These are phyloP conservation scores for Ziziphus jujuba DNA, from an alignment of 306 rosid genomes.

Conservation along the genomic window DNA sequence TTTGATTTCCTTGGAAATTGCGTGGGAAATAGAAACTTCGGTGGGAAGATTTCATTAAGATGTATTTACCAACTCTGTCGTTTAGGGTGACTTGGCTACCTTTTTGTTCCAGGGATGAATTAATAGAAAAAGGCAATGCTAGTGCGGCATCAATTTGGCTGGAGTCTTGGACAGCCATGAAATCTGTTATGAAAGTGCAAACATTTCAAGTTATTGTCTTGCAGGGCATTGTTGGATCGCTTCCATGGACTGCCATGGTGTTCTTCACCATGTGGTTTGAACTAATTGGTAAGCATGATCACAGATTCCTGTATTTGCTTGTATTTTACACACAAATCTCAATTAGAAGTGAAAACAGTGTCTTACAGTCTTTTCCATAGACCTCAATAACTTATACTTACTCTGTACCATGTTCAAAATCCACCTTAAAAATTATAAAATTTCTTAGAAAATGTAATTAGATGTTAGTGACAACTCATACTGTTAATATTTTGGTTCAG, in stretches of 20 bases:
- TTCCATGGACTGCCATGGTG: conserved; percentile 99
- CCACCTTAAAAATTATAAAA: no score
- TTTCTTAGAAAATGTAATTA: no score
- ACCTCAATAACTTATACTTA: no score
- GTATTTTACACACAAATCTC: not conserved
- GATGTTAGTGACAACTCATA: no score
- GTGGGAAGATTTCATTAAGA: not conserved
- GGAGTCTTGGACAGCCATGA: conserved; percentile 80
- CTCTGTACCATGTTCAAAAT: no score
- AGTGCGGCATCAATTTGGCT: conserved; percentile 61
- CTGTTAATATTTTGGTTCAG: not conserved
- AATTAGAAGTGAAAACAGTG: not conserved
- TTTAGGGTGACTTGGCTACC: conserved; percentile 21
- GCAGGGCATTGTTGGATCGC: conserved; percentile 88
- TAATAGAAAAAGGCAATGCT: conserved; percentile 41
- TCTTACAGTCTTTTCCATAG: not conserved
- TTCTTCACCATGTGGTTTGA: conserved; percentile 99
- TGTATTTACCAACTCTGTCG: not conserved
- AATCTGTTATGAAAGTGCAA: conserved; percentile 66
- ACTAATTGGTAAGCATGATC: conserved; percentile 66
- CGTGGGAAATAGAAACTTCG: no score
- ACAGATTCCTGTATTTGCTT: not conserved
- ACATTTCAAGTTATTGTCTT: conserved; percentile 89
- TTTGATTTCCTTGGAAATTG: no score
- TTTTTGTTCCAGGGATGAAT: conserved; percentile 46